These are phyloP conservation scores for Metarhizium rileyi DNA, from an alignment of 2,329 filamentous ascomycete genomes.

Conservation along the genomic window DNA sequence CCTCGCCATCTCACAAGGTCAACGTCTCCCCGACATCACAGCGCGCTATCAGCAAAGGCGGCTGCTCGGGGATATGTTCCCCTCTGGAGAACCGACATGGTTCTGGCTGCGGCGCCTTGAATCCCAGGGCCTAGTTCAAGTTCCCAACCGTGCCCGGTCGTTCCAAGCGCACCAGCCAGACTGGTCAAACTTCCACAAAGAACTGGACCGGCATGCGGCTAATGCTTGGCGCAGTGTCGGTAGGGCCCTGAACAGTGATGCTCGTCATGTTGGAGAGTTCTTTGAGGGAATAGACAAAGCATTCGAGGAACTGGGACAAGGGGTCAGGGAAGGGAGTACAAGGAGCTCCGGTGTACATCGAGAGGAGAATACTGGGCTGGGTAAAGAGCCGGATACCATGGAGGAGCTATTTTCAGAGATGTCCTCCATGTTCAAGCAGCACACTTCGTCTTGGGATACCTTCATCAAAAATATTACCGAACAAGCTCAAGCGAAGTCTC, in stretches of 20 bases:
- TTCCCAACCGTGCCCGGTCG: slow-evolving; percentile 14
- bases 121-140: slow-evolving; percentile 27
- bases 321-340: slow-evolving; percentile 1
- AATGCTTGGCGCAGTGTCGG: slow-evolving; percentile 17
- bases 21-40: slow-evolving; percentile 30
- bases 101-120: slow-evolving; percentile 32
- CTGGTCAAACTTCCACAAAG: slow-evolving; percentile 21
- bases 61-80: slow-evolving; percentile 29
- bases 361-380: neutral
- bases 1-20: slow-evolving; percentile 34
- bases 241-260: slow-evolving; percentile 9
- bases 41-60: slow-evolving; percentile 24
- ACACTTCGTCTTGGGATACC: slow-evolving; percentile 29
- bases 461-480: slow-evolving; percentile 27
- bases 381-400: slow-evolving; percentile 22
- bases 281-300: slow-evolving; percentile 8
- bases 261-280: slow-evolving; percentile 7
- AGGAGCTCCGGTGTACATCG: neutral
- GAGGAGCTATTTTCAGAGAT: slow-evolving; percentile 32
- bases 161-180: slow-evolving; percentile 10
- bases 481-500: slow-evolving; percentile 4
- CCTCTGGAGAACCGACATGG: slow-evolving; percentile 28
- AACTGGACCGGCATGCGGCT: slow-evolving; percentile 19
- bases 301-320: slow-evolving; percentile 9
- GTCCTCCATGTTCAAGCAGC: slow-evolving; percentile 26